Conservation (phyloP, 1,139 yeast genomes). For the Geotrichum fermentans region DNA sequence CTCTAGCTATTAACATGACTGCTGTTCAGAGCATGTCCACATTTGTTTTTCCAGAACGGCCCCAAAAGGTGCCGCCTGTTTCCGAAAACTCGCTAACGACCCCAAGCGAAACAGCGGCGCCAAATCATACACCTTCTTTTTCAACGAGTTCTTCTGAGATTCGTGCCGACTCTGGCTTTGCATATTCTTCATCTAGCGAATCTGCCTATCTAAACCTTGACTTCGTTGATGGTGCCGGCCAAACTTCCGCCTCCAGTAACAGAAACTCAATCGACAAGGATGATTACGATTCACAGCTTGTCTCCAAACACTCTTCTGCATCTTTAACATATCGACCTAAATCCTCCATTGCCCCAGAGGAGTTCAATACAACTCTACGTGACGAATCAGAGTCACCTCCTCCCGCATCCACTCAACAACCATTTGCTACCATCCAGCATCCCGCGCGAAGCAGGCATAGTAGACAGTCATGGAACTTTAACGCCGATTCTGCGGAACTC, state of each 20-base stretch:
- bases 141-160: not conserved
- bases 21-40: slow-evolving; percentile 16
- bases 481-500: slow-evolving; percentile 6
- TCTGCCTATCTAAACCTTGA: slow-evolving; percentile 4
- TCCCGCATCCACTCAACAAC: not conserved
- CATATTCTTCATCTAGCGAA: slow-evolving; percentile 9
- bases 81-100: slow-evolving; percentile 8
- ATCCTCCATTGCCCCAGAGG: not conserved
- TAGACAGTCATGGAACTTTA: slow-evolving; percentile 13
- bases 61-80: not conserved
- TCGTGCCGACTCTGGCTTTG: not conserved
- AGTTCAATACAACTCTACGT: slow-evolving; percentile 9
- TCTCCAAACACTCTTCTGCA: slow-evolving; percentile 6
- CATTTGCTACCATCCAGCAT: not conserved
- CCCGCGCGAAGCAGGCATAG: slow-evolving; percentile 4
- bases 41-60: slow-evolving; percentile 16
- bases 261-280: slow-evolving; percentile 5
- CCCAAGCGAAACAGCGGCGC: not conserved
- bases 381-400: slow-evolving; percentile 9
- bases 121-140: slow-evolving; percentile 1
- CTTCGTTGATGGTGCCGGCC: slow-evolving; percentile 1
- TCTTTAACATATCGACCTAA: slow-evolving; percentile 8
- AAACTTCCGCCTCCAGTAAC: not conserved
- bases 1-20: slow-evolving; percentile 5
- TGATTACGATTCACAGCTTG: slow-evolving; percentile 3